Conservation (phyloP, 1,284 basidiomycete species). For the Pholiota adiposa region DNA sequence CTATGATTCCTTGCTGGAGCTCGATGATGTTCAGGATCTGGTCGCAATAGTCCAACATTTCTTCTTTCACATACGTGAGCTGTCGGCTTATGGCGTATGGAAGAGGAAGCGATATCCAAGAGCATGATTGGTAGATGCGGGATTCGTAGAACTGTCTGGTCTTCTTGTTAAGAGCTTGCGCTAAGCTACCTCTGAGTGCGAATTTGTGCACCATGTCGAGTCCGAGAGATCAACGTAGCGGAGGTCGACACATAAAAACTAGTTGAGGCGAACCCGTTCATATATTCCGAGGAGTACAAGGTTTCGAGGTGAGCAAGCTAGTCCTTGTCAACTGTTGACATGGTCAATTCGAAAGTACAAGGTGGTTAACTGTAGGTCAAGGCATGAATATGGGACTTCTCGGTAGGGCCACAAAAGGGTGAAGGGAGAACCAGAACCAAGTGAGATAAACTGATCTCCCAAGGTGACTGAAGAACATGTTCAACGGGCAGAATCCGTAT, state of each 20-base stretch:
- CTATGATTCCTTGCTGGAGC: background rate
- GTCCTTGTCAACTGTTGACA: background rate
- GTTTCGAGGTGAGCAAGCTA: background rate
- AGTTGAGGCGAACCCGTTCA: background rate
- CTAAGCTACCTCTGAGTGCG: background rate
- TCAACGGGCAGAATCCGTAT: too few relatives aligned
- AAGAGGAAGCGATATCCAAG: background rate
- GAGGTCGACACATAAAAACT: background rate
- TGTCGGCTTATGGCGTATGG: background rate
- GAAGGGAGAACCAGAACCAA: too few relatives aligned
- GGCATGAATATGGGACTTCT: background rate
- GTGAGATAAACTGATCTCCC: too few relatives aligned
- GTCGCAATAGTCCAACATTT: background rate
- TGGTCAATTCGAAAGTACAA: constrained; percentile 2
- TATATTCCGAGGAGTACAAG: background rate
- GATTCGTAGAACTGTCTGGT: background rate
- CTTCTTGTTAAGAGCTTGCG: background rate
- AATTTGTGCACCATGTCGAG: constrained; percentile 1
- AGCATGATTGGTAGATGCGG: background rate
- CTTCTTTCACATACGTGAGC: background rate
- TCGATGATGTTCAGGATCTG: constrained; percentile 1
- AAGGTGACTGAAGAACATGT: too few relatives aligned
- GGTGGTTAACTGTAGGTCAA: background rate
- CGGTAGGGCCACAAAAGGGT: too few relatives aligned
- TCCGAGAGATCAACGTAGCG: background rate